These are phyloP conservation scores for Sugiyamaella novakii DNA, from an alignment of 1,139 yeast genomes.

Conservation along the genomic window DNA sequence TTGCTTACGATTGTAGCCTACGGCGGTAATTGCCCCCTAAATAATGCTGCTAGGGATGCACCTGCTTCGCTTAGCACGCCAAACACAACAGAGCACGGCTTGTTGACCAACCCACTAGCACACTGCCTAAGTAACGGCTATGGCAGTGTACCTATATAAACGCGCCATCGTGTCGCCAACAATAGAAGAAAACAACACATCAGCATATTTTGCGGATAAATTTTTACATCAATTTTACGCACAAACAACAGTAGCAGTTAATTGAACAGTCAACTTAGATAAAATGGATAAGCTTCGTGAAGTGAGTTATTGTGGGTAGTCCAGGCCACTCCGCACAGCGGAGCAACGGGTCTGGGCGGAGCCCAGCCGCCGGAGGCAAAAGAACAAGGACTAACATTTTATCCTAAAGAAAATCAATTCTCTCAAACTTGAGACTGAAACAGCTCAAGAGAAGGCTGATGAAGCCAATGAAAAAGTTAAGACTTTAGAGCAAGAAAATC, in stretches of 20 bases:
- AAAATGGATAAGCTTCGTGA: constrained; percentile 16
- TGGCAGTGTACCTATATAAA: no score
- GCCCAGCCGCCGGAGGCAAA: constrained; percentile 5
- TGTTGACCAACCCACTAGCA: no score
- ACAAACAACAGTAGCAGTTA: background rate
- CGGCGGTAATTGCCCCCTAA: no score
- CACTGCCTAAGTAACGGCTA: no score
- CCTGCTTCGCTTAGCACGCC: no score
- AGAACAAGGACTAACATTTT: background rate
- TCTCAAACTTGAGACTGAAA: constrained; percentile 92
- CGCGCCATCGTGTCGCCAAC: constrained; percentile 15
- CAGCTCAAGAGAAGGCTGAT: constrained; percentile 96
- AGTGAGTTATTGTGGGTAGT: background rate
- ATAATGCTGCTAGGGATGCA: no score
- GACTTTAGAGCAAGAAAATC: constrained; percentile 85
- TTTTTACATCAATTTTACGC: background rate
- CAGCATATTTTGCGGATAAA: constrained; percentile 2
- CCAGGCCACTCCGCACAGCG: background rate
- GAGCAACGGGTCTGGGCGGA: background rate
- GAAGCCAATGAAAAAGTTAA: constrained; percentile 79
- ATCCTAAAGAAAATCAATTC: constrained; percentile 71
- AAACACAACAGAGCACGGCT: no score
- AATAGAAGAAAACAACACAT: constrained; percentile 11
- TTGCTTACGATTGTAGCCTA: no score
- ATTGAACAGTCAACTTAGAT: background rate